Evolutionary conservation across 1,139 yeast species (phyloP).

Genomic region (Saccharomyces hybrid): DNA sequence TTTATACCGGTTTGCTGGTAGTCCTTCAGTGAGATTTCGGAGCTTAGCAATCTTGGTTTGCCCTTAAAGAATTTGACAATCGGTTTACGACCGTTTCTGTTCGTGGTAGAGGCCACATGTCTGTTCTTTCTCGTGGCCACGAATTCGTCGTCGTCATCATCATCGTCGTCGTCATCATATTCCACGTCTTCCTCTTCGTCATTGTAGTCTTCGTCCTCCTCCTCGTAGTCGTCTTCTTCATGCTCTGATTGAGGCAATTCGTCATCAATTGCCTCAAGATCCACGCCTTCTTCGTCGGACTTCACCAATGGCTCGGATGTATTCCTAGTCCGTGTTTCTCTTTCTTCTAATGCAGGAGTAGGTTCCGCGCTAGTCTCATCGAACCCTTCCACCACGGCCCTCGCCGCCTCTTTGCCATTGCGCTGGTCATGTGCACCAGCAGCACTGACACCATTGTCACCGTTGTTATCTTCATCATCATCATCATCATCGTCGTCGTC

Average conservation of each 20-base stretch:
- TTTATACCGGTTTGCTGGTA: slow-evolving; percentile 94
- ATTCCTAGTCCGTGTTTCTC: slow-evolving; percentile 18
- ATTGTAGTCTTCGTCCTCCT: slow-evolving; percentile 19
- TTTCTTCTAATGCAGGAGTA: neutral
- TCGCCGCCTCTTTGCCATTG: neutral
- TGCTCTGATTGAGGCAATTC: slow-evolving; percentile 14
- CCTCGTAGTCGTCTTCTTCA: slow-evolving; percentile 15
- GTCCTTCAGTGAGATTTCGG: slow-evolving; percentile 62
- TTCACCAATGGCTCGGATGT: slow-evolving; percentile 28
- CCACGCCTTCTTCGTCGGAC: slow-evolving; percentile 42
- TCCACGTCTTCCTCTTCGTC: slow-evolving; percentile 33
- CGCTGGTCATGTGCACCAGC: neutral
- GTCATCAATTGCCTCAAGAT: slow-evolving; percentile 38
- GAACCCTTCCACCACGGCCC: slow-evolving; percentile 26
- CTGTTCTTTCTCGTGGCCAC: slow-evolving; percentile 8
- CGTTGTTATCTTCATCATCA: slow-evolving; percentile 31
- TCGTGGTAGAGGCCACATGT: slow-evolving; percentile 8
- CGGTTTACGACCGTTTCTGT: slow-evolving; percentile 12
- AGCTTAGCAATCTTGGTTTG: slow-evolving; percentile 61
- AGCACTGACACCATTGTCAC: slow-evolving; percentile 41
- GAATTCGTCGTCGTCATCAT: slow-evolving; percentile 30
- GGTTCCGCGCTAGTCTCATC: neutral
- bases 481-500: slow-evolving; percentile 30
- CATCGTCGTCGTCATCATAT: slow-evolving; percentile 28
- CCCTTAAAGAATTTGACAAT: slow-evolving; percentile 51